These are phyloP conservation scores for Neurospora sp. DNA, from an alignment of 495 filamentous ascomycete genomes.

Conservation along the genomic window DNA sequence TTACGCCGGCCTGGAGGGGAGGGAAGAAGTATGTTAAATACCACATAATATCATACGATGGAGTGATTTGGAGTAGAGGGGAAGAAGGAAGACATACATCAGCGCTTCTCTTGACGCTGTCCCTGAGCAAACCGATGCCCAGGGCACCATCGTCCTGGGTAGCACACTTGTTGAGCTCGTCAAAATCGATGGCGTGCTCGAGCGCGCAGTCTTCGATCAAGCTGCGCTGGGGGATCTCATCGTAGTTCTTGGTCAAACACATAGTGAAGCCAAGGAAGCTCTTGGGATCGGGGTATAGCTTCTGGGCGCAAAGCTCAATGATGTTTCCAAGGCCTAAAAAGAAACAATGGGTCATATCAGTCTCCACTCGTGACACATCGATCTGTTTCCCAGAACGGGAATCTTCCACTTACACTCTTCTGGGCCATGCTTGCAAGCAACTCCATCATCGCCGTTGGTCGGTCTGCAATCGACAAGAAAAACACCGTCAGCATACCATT, in stretches of 20 bases:
- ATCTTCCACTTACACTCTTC: constrained; percentile 47
- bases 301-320: constrained; percentile 79
- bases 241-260: constrained; percentile 67
- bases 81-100: constrained; percentile 23
- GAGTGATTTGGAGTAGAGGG: not conserved
- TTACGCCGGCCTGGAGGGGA: constrained; percentile 49
- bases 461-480: constrained; percentile 9
- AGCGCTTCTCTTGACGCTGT: constrained; percentile 62
- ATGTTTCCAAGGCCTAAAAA: constrained; percentile 70
- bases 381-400: not conserved
- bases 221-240: constrained; percentile 58
- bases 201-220: constrained; percentile 78
- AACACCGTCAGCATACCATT: not conserved
- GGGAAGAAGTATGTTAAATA: not conserved
- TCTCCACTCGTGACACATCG: not conserved
- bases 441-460: constrained; percentile 48
- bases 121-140: constrained; percentile 56
- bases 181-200: constrained; percentile 81
- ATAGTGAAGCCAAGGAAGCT: constrained; percentile 83
- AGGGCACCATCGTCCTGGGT: constrained; percentile 50
- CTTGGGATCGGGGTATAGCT: constrained; percentile 72
- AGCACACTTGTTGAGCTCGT: constrained; percentile 67
- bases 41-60: not conserved
- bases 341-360: not conserved
- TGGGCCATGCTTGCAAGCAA: constrained; percentile 80